phyloP scores from a whole-genome alignment of 164 flowering plant genomes.

The Brasenia schreberi region DNA sequence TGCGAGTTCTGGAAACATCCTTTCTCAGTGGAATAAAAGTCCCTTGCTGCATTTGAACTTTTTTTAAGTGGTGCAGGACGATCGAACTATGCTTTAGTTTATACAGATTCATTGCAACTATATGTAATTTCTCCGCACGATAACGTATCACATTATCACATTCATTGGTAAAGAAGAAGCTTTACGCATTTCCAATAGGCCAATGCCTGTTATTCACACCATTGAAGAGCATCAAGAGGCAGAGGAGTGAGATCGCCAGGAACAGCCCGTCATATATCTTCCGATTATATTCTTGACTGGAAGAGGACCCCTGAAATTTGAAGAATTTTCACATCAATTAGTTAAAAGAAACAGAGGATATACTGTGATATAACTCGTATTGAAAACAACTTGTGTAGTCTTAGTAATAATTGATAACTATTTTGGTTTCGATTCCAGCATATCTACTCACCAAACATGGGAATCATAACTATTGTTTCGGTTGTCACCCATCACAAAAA shows the following conservation, averaged over 20 bases:
- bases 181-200: no score
- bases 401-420: background rate
- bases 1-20: no score
- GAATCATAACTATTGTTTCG: constrained; percentile 49
- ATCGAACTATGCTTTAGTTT: no score
- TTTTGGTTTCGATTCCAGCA: background rate
- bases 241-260: constrained; percentile 8
- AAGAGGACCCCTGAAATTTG: constrained; percentile 38
- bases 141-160: no score
- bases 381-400: background rate
- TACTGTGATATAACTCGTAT: background rate
- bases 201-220: no score
- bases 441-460: constrained; percentile 29
- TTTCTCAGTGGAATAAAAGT: no score
- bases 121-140: no score
- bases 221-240: background rate
- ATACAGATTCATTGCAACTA: no score
- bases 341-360: background rate
- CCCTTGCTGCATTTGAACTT: no score
- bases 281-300: constrained; percentile 34
- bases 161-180: no score
- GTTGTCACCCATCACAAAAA: constrained; percentile 52
- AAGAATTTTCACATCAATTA: background rate
- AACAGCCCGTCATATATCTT: constrained; percentile 16
- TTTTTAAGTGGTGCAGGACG: no score